A percentile compares a stretch with the other conserved stretches of the same genome.
Conservation (phyloP, 2,329 filamentous ascomycete genomes). For the Aspergillus caelatus region DNA sequence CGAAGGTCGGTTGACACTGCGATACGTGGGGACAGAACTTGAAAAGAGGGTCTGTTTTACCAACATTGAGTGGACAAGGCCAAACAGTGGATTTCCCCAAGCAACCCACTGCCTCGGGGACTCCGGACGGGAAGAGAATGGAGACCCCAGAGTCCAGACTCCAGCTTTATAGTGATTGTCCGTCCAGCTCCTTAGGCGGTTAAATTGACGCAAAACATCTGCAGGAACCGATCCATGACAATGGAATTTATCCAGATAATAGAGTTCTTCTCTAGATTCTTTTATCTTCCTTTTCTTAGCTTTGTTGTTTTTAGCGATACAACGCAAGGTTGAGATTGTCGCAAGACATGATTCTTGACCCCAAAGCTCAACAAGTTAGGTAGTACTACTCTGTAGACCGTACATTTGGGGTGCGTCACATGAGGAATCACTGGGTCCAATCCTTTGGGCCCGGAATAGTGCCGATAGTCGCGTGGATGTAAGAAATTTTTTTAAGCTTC, state of each 20-base stretch:
- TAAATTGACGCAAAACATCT: conserved; percentile 3
- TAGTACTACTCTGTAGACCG: background rate
- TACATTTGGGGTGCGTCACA: background rate
- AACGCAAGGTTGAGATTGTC: background rate
- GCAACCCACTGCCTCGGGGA: conserved; percentile 4
- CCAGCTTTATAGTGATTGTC: conserved; percentile 1
- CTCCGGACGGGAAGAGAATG: background rate
- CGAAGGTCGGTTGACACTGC: conserved; percentile 4
- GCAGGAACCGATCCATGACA: background rate
- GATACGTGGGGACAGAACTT: conserved; percentile 4
- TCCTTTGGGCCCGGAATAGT: conserved; percentile 1
- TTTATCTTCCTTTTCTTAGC: background rate
- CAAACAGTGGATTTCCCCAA: conserved; percentile 11
- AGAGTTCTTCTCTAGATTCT: background rate
- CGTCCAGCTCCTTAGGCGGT: background rate
- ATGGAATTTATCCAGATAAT: background rate
- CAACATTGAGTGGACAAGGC: background rate
- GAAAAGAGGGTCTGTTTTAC: background rate
- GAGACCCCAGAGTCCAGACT: conserved; percentile 9
- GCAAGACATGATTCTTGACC: background rate
- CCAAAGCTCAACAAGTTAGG: background rate
- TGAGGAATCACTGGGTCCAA: conserved; percentile 3
- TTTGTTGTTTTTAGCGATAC: background rate
- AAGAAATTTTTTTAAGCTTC: conserved; percentile 1
- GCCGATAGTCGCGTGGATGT: conserved; percentile 2